phyloP scores from a whole-genome alignment of 176 grass and related monocot species.

The Oryza australiensis region DNA sequence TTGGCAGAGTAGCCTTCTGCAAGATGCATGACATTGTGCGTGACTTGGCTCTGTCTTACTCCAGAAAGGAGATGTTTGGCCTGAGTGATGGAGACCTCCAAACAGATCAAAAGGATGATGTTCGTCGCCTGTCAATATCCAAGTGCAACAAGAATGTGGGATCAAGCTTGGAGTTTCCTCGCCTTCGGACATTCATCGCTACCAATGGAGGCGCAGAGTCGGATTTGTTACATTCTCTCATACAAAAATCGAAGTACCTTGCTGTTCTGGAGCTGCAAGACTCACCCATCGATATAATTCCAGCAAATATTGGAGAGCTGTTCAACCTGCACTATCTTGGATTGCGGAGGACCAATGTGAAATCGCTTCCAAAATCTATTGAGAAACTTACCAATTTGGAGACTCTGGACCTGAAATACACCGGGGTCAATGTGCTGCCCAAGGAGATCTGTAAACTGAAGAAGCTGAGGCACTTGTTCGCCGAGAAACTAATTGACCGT shows the following conservation, averaged over 20 bases:
- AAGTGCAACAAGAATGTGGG: not conserved
- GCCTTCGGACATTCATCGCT: not conserved
- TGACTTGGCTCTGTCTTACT: conserved; percentile 28
- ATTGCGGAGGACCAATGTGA: not conserved
- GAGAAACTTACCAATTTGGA: conserved; percentile 2
- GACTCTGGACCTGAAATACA: not conserved
- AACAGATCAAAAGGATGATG: conserved; percentile 1
- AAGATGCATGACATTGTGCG: conserved; percentile 44
- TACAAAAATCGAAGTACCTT: not conserved
- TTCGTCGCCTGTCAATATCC: not conserved
- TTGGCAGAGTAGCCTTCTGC: conserved; percentile 24
- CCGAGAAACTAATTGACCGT: not conserved
- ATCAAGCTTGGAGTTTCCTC: not conserved
- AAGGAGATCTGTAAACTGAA: not conserved
- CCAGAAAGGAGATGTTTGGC: conserved; percentile 27
- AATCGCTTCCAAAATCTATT: not conserved
- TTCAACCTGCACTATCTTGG: conserved; percentile 13
- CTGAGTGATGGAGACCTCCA: not conserved
- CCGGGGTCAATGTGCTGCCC: not conserved
- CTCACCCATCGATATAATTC: not conserved
- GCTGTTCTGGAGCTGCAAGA: not conserved
- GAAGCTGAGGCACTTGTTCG: not conserved
- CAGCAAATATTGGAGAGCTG: not conserved
- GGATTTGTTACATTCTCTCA: not conserved
- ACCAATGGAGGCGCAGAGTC: not conserved